phyloP scores from a whole-genome alignment of 495 filamentous ascomycete species.

The Terfezia boudieri region DNA sequence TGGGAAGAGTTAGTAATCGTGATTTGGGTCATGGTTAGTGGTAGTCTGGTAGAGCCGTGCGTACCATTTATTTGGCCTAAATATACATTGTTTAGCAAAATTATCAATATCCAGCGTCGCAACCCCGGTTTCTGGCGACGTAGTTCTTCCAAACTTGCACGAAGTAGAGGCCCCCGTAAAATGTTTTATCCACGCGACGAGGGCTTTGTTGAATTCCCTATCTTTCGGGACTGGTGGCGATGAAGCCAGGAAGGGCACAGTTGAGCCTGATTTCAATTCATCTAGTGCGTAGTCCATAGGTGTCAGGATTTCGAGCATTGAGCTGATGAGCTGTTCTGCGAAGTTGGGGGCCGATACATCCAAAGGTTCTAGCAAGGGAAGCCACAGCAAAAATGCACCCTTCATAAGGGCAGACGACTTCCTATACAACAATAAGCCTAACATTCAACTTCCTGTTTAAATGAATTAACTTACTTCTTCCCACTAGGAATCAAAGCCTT shows the following conservation, averaged over 20 bases:
- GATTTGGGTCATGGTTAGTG: neutral
- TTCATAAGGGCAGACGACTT: conserved; percentile 6
- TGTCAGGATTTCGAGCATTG: conserved; percentile 13
- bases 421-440: neutral
- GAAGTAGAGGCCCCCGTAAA: conserved; percentile 5
- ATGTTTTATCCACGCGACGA: conserved; percentile 9
- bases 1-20: neutral
- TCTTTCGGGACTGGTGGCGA: neutral
- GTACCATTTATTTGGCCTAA: conserved; percentile 14
- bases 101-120: conserved; percentile 7
- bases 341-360: conserved; percentile 8
- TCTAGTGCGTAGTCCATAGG: neutral
- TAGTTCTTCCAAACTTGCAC: conserved; percentile 1
- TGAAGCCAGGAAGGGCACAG: neutral
- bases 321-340: conserved; percentile 5
- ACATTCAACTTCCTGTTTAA: neutral
- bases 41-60: neutral
- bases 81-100: conserved; percentile 8
- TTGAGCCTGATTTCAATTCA: neutral
- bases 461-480: conserved; percentile 7
- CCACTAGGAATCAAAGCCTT: conserved; percentile 16
- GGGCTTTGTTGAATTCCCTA: conserved; percentile 9
- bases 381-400: conserved; percentile 15
- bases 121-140: neutral
- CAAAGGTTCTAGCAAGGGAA: conserved; percentile 9